Percentiles rank a stretch among this genome's conserved stretches.
Conservation (phyloP, 2,329 filamentous ascomycete species). For the Huntiella moniliformis region DNA sequence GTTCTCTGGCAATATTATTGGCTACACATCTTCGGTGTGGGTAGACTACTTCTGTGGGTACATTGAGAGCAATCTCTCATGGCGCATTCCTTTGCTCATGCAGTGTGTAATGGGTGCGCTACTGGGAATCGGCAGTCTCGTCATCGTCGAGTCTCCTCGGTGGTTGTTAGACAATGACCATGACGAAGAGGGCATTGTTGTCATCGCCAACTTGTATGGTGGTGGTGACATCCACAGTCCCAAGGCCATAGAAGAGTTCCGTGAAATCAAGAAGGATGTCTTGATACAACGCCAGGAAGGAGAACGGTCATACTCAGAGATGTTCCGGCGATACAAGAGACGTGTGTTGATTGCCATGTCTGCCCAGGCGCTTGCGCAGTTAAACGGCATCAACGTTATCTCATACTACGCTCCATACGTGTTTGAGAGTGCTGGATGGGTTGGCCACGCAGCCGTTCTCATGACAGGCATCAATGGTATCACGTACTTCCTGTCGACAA, state of each 20-base stretch:
- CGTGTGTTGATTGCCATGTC: constrained; percentile 98
- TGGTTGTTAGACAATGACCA: constrained; percentile 97
- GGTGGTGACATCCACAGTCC: constrained; percentile 86
- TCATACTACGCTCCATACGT: constrained; percentile 96
- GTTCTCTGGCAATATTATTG: constrained; percentile 91
- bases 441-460: constrained; percentile 71
- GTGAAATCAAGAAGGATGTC: constrained; percentile 98
- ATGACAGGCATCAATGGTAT: constrained; percentile 94
- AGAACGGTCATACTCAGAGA: constrained; percentile 75
- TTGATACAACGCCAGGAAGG: constrained; percentile 85
- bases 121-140: constrained; percentile 64
- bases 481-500: constrained; percentile 77
- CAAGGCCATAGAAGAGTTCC: constrained; percentile 86
- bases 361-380: constrained; percentile 81
- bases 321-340: constrained; percentile 84
- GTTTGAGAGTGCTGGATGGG: constrained; percentile 94
- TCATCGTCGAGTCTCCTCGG: constrained; percentile 94
- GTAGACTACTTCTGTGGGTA: constrained; percentile 94
- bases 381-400: constrained; percentile 98
- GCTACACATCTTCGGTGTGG: constrained; percentile 94
- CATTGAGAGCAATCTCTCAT: constrained; percentile 69
- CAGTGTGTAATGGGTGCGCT: constrained; percentile 88
- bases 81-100: constrained; percentile 77
- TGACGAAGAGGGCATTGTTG: constrained; percentile 93
- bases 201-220: constrained; percentile 94